Conservation (phyloP, 1,284 basidiomycete species). For the Rhodotorula sp. region DNA sequence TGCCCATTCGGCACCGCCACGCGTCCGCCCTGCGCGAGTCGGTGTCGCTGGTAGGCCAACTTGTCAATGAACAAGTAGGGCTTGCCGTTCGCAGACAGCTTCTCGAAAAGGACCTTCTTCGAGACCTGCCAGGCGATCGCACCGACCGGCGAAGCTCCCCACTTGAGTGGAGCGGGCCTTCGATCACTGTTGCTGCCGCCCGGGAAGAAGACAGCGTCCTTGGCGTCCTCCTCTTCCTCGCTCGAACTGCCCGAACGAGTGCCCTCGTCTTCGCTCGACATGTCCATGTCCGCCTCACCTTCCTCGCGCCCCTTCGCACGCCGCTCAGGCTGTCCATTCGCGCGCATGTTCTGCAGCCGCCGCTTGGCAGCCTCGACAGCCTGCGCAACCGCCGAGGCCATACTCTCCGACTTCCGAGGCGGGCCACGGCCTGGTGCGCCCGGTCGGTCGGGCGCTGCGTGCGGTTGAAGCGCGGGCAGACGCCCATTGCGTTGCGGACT, state of each 20-base stretch:
- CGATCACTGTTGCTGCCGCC: background rate
- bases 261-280: constrained; percentile 19
- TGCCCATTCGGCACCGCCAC: constrained; percentile 34
- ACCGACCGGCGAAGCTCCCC: constrained; percentile 21
- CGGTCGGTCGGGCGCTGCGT: no score
- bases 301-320: background rate
- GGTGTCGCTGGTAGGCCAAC: constrained; percentile 27
- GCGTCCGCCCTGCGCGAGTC: constrained; percentile 20
- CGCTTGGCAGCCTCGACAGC: constrained; percentile 29
- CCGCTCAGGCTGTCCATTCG: background rate
- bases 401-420: constrained; percentile 14
- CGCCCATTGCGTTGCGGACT: no score
- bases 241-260: background rate
- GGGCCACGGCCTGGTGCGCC: constrained; percentile 16
- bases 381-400: constrained; percentile 21
- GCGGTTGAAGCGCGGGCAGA: no score
- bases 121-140: constrained; percentile 38
- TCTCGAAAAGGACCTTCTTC: constrained; percentile 31
- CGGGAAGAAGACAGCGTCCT: constrained; percentile 23
- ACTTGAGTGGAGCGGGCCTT: background rate
- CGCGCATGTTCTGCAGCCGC: constrained; percentile 1
- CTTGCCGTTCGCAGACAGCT: constrained; percentile 26
- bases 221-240: constrained; percentile 12
- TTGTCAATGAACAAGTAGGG: constrained; percentile 28
- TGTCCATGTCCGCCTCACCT: constrained; percentile 36